These are phyloP conservation scores for Fusarium liriodendri DNA, from an alignment of 2,329 filamentous ascomycete species.

Conservation along the genomic window DNA sequence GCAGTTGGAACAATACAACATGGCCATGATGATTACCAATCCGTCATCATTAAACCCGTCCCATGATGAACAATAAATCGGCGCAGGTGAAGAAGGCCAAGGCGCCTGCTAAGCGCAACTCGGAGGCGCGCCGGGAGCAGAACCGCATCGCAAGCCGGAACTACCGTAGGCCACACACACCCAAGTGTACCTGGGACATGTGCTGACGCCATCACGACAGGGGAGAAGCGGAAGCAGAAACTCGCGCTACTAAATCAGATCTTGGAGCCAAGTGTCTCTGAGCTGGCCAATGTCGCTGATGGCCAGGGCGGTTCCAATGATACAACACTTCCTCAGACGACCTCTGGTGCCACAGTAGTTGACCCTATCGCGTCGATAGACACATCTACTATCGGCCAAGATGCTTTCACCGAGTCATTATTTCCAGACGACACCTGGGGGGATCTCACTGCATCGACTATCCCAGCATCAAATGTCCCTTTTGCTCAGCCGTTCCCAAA, in stretches of 20 bases:
- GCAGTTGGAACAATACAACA: not conserved
- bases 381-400: not conserved
- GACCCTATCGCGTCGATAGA: not conserved
- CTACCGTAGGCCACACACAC: slow-evolving; percentile 45
- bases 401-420: not conserved
- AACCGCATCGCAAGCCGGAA: slow-evolving; percentile 44
- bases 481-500: not conserved
- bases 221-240: slow-evolving; percentile 58
- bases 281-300: not conserved
- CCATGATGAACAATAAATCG: slow-evolving; percentile 24
- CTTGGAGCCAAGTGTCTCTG: slow-evolving; percentile 40
- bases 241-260: slow-evolving; percentile 54
- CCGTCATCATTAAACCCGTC: not conserved
- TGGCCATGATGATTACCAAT: not conserved
- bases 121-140: slow-evolving; percentile 42
- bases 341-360: not conserved
- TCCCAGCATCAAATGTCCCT: not conserved
- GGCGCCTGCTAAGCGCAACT: slow-evolving; percentile 33
- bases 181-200: not conserved
- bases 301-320: not conserved
- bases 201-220: slow-evolving; percentile 43
- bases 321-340: not conserved
- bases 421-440: not conserved
- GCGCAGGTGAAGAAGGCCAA: slow-evolving; percentile 25
- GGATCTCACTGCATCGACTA: not conserved